Evolutionary conservation across 345 rosid genomes (phyloP).

Genomic region (Kandelia obovata): DNA sequence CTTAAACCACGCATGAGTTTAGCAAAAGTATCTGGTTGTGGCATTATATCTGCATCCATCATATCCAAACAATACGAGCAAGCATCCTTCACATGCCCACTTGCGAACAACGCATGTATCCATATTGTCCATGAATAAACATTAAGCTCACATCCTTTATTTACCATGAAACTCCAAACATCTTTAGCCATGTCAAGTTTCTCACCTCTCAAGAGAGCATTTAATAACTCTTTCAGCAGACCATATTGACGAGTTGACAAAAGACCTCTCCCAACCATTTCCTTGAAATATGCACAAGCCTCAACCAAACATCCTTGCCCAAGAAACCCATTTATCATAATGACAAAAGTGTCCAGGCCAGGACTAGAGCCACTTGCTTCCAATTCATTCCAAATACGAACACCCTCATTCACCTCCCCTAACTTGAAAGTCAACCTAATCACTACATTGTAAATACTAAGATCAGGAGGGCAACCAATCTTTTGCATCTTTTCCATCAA

Average conservation of each 20-base stretch:
- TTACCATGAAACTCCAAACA: conserved; percentile 65
- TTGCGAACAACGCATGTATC: conserved; percentile 85
- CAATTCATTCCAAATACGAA: conserved; percentile 67
- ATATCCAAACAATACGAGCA: conserved; percentile 83
- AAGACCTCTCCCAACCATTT: conserved; percentile 75
- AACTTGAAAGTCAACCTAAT: conserved; percentile 77
- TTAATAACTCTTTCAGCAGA: conserved; percentile 60
- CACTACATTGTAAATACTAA: conserved; percentile 50
- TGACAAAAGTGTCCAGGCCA: conserved; percentile 66
- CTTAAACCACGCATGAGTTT: conserved; percentile 79
- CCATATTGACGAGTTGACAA: conserved; percentile 65
- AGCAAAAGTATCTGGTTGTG: conserved; percentile 77
- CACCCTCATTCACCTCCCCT: conserved; percentile 61
- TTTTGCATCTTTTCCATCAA: conserved; percentile 56
- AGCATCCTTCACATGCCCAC: conserved; percentile 80
- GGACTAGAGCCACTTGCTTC: conserved; percentile 65
- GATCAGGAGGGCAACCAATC: conserved; percentile 56
- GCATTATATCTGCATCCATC: conserved; percentile 87
- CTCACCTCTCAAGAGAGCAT: conserved; percentile 55
- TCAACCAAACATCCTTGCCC: conserved; percentile 57
- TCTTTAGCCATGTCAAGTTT: conserved; percentile 83
- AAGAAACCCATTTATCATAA: conserved; percentile 66
- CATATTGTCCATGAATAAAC: conserved; percentile 82
- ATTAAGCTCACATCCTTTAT: conserved; percentile 71
- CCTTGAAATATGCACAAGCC: conserved; percentile 69